phyloP scores from a whole-genome alignment of 352 stramenopile species.

The Globisporangium nagaii region DNA sequence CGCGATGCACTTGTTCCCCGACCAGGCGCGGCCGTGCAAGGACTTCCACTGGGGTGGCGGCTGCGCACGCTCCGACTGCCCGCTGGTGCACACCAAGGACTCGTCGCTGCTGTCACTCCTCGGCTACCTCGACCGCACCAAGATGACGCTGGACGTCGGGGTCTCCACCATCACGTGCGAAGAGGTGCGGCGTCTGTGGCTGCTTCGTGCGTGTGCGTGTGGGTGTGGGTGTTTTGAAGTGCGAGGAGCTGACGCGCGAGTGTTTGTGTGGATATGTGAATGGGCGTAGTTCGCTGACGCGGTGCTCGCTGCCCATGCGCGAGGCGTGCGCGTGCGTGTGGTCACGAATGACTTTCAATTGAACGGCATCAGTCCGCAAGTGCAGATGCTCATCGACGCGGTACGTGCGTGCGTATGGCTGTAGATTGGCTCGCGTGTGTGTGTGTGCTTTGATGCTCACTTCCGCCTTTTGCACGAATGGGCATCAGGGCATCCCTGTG shows the following conservation, averaged over 20 bases:
- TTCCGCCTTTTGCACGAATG: neutral
- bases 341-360: neutral
- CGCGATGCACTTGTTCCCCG: neutral
- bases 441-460: neutral
- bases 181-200: neutral
- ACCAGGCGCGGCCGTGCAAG: neutral
- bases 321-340: constrained; percentile 1
- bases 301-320: neutral
- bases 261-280: no score
- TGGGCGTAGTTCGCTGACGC: neutral
- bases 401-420: neutral
- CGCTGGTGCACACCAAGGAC: neutral
- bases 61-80: neutral
- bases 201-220: neutral
- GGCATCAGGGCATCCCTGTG: neutral
- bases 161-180: neutral
- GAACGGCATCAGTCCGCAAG: neutral
- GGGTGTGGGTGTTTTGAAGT: neutral
- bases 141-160: neutral
- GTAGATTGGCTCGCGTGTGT: neutral
- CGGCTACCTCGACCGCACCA: neutral
- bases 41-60: neutral
- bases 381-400: neutral
- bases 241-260: neutral
- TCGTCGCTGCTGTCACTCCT: neutral